Evolutionary conservation across 495 filamentous ascomycete species (phyloP), one percentile per base, ranked within the genome.

Genomic region (Aspergillus asperescens): DNA sequence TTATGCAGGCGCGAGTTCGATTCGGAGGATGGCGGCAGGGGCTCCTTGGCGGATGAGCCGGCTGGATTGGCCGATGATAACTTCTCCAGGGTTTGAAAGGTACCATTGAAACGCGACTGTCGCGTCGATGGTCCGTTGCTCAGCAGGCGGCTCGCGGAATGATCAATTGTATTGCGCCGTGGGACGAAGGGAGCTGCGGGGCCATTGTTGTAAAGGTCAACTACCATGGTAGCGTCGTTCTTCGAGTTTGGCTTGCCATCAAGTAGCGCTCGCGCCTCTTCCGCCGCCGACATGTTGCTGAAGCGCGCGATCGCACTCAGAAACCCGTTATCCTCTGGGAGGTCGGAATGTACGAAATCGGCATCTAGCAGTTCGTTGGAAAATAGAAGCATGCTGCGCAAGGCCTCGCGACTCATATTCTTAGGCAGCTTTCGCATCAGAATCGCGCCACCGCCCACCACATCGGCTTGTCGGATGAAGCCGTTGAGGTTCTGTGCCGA

Each of bases 341-440:
- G 71, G 5, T 88, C 85, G 32, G 75, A 54, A 6, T 79, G 73
- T 10, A 92, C 70, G 56, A 94, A 80, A 52, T 92, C 85, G 44
- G 83, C 80, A 57, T 85, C 80, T 45, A 89, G 69, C 27, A 94
- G 77, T 46, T 91, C 89, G 61, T 93, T 88, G 22, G 89, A 87
- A 64, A 90, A 94, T 12, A 93, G 74, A 13, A 94, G 77, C 84
- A 96, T 90, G 55, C 85, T 79, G 54, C 85, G 82, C 53, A 95
- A 72, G 32, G 81, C 77, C 51, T 91, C 86, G 49, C 83, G 76
- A 44, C 79, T 83, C 16, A 82, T 91, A 59, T 85, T 88, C 47
- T 74, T 64, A 6, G 90, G 87, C 0, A 96, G 78, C 59, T 83
- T 86, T 56, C 87, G 87, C 70, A 96, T 85, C 43, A 88, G 66